Evolutionary conservation across 2,329 filamentous ascomycete species (phyloP).

Genomic region (Zalaria obscura): DNA sequence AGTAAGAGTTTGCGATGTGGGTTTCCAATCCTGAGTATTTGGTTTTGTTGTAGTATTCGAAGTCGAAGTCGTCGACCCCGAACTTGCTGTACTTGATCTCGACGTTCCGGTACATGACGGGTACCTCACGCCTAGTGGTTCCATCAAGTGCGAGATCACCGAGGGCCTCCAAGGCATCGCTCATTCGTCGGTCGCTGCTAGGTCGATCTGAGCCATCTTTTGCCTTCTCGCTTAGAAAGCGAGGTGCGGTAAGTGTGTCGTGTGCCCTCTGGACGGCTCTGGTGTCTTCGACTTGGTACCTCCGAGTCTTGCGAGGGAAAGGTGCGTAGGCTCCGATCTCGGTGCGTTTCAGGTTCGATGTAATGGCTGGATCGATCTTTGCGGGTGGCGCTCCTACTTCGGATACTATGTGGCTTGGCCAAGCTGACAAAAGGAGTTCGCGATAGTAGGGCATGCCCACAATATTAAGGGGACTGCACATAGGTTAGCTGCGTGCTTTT

Average conservation of each 20-base stretch:
- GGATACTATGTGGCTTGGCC: constrained; percentile 71
- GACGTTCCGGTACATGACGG: constrained; percentile 79
- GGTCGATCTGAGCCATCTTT: constrained; percentile 43
- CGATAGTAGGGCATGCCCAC: constrained; percentile 91
- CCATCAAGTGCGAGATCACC: constrained; percentile 55
- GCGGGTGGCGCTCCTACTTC: constrained; percentile 73
- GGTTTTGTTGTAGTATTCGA: constrained; percentile 95
- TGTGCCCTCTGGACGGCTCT: constrained; percentile 40
- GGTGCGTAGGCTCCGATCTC: constrained; percentile 47
- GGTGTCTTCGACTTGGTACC: constrained; percentile 57
- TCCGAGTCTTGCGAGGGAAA: constrained; percentile 56
- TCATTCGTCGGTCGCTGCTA: constrained; percentile 27
- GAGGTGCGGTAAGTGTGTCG: constrained; percentile 60
- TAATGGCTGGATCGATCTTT: constrained; percentile 57
- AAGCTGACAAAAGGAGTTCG: constrained; percentile 73
- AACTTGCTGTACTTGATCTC: constrained; percentile 99
- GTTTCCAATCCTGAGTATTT: constrained; percentile 84
- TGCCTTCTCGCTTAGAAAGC: constrained; percentile 88
- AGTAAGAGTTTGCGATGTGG: constrained; percentile 93
- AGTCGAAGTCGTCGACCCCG: constrained; percentile 98
- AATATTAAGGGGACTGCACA: constrained; percentile 56
- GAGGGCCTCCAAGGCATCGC: constrained; percentile 50
- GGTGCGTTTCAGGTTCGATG: constrained; percentile 41
- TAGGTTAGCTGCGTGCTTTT: constrained; percentile 1
- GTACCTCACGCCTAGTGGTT: constrained; percentile 65